phyloP scores from a whole-genome alignment of 2,329 filamentous ascomycete genomes.

The Apiospora pterosperma region DNA sequence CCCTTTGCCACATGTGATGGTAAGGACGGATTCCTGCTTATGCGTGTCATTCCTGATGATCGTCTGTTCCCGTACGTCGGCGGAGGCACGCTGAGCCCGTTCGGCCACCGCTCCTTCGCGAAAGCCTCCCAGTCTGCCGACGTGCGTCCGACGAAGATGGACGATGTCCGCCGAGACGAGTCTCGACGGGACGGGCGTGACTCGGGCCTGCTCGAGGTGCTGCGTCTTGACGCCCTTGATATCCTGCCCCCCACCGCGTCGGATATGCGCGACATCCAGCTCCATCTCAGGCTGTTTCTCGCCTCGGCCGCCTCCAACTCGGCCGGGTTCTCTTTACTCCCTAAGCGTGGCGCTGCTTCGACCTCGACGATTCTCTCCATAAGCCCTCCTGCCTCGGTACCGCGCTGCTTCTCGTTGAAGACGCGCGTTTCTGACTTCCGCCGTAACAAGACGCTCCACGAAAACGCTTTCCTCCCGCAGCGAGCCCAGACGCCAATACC shows the following conservation, averaged over 20 bases:
- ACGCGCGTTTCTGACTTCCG: background rate
- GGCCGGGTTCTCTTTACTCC: conserved; percentile 6
- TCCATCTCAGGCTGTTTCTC: background rate
- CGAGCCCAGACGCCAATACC: background rate
- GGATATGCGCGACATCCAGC: conserved; percentile 10
- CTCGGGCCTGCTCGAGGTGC: background rate
- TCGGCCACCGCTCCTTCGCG: conserved; percentile 4
- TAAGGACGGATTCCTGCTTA: background rate
- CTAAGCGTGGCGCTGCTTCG: background rate
- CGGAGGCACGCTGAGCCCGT: conserved; percentile 8
- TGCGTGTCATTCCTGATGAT: conserved; percentile 3
- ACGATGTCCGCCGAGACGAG: conserved; percentile 4
- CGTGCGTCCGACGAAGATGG: conserved; percentile 2
- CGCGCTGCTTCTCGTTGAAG: background rate
- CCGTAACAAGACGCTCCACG: background rate
- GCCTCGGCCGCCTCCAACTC: conserved; percentile 1
- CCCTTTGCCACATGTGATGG: background rate
- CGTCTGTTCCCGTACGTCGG: background rate
- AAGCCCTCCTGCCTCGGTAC: background rate
- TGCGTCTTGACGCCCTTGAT: background rate
- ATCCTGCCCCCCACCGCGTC: background rate
- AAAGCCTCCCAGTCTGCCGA: conserved; percentile 10
- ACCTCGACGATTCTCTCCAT: background rate
- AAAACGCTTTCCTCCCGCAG: background rate
- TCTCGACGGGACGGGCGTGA: background rate